Base-by-base conservation (phyloP, 306 rosid species). In the Glycyrrhiza uralensis region DNA sequence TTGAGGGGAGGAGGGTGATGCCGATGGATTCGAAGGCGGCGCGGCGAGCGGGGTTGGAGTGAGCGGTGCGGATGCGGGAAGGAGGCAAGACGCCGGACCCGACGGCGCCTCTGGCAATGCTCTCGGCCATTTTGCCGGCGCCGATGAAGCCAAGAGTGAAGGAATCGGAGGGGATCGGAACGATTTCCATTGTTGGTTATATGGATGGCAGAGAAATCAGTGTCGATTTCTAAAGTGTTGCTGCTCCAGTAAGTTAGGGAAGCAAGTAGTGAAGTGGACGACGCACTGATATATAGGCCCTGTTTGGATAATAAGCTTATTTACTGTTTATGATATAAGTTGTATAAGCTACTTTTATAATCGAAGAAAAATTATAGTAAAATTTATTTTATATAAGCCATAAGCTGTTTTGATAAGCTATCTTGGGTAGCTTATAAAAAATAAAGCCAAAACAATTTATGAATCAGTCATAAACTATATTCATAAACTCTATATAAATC, bases 91-190 rank as follows among this genome's bases (percentile, higher is more conserved):
- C 56, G 41, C 96, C 92, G 9, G 96, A 91, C n/a, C 45, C 76
- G 54, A 83, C 85, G 39, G 88, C 89, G 15, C 99, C 97, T 56
- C 80, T 76, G 52, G 96, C 92, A 18, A 91, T 86, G 77, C 89
- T 89, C 83, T 95, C 99, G 9, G 99, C 99, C 99, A 95, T 88
- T 86, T 92, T 95, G 3, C 99, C 99, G 2, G 97, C 97, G 79
- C 96, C 99, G 81, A 95, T 81, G 66, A 95, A 92, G 18, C 99
- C 99, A 6, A 92, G 69, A 47, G 79, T 91, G 80, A 82, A 89
- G 22, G 82, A 75, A 26, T 89, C 92, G 28, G 68, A 13, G 22
- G 92, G 85, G 69, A 91, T 91, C 3, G 96, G 85, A 47, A 84
- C 7, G 7, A 80, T 66, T 79, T 95, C 97, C 90, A 86, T 85